Evolutionary conservation across 805 yeast genomes (phyloP).

Genomic region (Starmera dryadoides): DNA sequence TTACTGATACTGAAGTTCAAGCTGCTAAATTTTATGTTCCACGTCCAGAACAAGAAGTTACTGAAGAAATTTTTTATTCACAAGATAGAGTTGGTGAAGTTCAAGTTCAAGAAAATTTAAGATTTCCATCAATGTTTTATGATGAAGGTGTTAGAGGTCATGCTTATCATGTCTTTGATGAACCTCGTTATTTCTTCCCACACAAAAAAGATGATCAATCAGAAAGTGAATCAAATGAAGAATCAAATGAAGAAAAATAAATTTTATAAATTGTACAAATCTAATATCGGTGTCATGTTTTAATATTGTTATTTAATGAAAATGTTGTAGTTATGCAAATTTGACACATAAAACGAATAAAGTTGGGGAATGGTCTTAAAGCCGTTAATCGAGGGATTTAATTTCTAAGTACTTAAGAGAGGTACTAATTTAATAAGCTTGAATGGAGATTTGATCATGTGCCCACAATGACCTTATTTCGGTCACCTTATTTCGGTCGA

Average conservation of each 20-base stretch:
- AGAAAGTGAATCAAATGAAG: not conserved
- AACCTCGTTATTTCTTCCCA: slow-evolving; percentile 68
- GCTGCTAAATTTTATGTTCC: slow-evolving; percentile 79
- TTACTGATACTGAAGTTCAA: slow-evolving; percentile 96
- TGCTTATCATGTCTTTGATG: slow-evolving; percentile 88
- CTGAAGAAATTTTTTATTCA: slow-evolving; percentile 35
- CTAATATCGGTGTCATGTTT: too few relatives aligned
- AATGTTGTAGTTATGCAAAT: too few relatives aligned
- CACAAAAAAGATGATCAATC: not conserved
- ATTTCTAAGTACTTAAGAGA: too few relatives aligned
- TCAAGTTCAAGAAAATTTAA: slow-evolving; percentile 49
- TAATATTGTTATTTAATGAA: too few relatives aligned
- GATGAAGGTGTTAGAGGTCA: slow-evolving; percentile 96
- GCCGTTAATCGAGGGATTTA: too few relatives aligned
- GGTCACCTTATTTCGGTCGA: not conserved
- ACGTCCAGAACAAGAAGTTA: slow-evolving; percentile 28
- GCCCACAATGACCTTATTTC: not conserved
- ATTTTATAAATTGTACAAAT: too few relatives aligned
- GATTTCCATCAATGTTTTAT: slow-evolving; percentile 72
- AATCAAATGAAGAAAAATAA: too few relatives aligned
- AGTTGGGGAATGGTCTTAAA: too few relatives aligned
- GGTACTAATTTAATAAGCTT: too few relatives aligned
- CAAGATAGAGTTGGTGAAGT: slow-evolving; percentile 49
- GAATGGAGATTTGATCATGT: too few relatives aligned
- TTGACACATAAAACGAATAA: too few relatives aligned